These are phyloP conservation scores for Beauveria sp. DNA, from an alignment of 2,329 filamentous ascomycete species.

Conservation along the genomic window DNA sequence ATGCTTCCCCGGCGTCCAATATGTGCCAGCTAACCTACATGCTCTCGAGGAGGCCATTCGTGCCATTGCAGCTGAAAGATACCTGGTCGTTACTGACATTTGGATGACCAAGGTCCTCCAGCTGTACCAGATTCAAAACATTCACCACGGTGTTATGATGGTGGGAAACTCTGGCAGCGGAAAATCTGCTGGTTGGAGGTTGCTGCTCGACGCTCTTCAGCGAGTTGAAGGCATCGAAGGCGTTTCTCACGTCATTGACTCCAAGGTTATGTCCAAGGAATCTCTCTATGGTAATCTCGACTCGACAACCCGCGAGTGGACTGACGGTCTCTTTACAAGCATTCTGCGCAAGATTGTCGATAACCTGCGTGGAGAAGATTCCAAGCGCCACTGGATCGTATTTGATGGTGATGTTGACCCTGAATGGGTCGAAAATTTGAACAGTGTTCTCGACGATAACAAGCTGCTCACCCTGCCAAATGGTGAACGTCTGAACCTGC, in stretches of 20 bases:
- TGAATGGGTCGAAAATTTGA: slow-evolving; percentile 99
- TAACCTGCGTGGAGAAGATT: slow-evolving; percentile 93
- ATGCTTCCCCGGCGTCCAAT: slow-evolving; percentile 88
- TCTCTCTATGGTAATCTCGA: slow-evolving; percentile 92
- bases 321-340: slow-evolving; percentile 94
- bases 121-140: slow-evolving; percentile 93
- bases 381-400: slow-evolving; percentile 97
- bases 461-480: slow-evolving; percentile 95
- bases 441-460: slow-evolving; percentile 98
- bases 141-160: slow-evolving; percentile 99
- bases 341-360: slow-evolving; percentile 98
- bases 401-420: slow-evolving; percentile 99
- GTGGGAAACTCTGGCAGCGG: slow-evolving; percentile 96
- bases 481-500: slow-evolving; percentile 92
- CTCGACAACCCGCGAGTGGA: slow-evolving; percentile 97
- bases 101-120: slow-evolving; percentile 99
- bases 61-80: slow-evolving; percentile 72
- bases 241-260: slow-evolving; percentile 95
- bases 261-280: slow-evolving; percentile 99
- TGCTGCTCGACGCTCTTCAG: slow-evolving; percentile 84
- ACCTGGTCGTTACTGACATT: slow-evolving; percentile 81
- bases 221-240: slow-evolving; percentile 87
- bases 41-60: slow-evolving; percentile 75
- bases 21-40: slow-evolving; percentile 80
- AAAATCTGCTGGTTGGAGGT: slow-evolving; percentile 92